Evolutionary conservation across 202 grass and related monocot species (phyloP), one percentile per base, ranked within the genome.

Genomic region (Zizania palustris): DNA sequence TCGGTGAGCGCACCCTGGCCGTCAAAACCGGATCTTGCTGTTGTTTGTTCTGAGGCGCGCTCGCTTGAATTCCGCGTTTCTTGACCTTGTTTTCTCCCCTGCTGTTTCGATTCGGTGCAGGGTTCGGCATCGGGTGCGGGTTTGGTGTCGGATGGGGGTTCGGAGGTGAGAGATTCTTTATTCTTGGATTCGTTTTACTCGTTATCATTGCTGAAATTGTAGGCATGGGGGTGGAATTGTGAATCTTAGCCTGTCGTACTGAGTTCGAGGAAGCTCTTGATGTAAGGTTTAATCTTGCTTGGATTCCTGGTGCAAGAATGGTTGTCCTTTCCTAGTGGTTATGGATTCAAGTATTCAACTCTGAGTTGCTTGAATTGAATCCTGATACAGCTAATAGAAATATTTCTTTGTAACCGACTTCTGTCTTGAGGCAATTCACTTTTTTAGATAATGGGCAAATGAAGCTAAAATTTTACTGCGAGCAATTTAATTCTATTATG

Each of bases 131-230:
- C 51, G 92, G 92, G 46, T 99, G 96, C 67, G 96, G 96, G 14
- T 99, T 99, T 66, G 89, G 96, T 69, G 78, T 99, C 37, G 96
- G 96, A 21, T 99, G 96, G 96, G 89, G 96, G 11, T 93, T 99
- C 62, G 96, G 92, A 93, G 89, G 89, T 99, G 68, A 75, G 73
- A 18, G 21, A 22, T 3, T 10, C 35, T 38, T 36, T 5, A 3
- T 53, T 63, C 6, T 3, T 65, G 51, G 4, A 39, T 53, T 65
- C 11, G 0, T 7, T 48, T 19, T 2, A 5, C 20, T 11, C 14
- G 49, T 79, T 21, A 2, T n/a, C 18, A 13, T 83, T 60, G 40
- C 5, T 42, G 22, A 71, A 54, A 43, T 45, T 48, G 72, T 66
- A 50, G 7, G 41, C 14, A 1, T 18, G 5, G 37, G 21, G 44